Base-by-base conservation (phyloP, 805 yeast species). In the Candida nanaspora region DNA sequence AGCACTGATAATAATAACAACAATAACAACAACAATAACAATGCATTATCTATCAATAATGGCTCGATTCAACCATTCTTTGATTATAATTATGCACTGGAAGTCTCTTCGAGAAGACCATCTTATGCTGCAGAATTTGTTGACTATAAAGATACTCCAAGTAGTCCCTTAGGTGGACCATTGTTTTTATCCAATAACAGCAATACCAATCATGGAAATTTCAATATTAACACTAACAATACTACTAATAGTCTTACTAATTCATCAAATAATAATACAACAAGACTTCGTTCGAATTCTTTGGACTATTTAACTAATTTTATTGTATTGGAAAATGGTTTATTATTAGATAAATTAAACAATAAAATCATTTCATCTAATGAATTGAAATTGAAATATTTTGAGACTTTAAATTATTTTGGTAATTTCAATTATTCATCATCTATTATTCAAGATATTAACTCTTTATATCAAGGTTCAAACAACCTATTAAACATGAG, bases 21-120 rank as follows among this genome's bases (percentile, higher is more conserved):
- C 14, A 14, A 14, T 14, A 27, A 27, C 30, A 27, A 27, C n/a
- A 6, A 9, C n/a, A 9, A 9, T 27, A 6, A 13, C n/a, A 15
- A n/a, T 16, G 5, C 33, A 11, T 30, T 30, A 30, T 30, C 33
- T 6, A 16, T 15, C 6, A n/a, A 30, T 30, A 28, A 28, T 28
- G 32, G 32, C 16, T 29, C 32, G 16, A 15, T 29, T 6, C 30
- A 28, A 28, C 30, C 30, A 28, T 30, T 30, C 7, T 15, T 30
- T 3, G 34, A 31, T 31, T 31, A 31, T 31, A 31, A 31, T 19
- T 31, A 16, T 19, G 22, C 34, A 6, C 11, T 31, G 6, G 34
- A 66, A 41, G 77, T 80, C 33, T 71, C 75, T 20, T 75, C 83
- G 10, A 70, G 93, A 59, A 72, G 93, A 59, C 87, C 89, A 13